phyloP scores from a whole-genome alignment of 176 grass and related monocot species.

The Zizania latifolia region DNA sequence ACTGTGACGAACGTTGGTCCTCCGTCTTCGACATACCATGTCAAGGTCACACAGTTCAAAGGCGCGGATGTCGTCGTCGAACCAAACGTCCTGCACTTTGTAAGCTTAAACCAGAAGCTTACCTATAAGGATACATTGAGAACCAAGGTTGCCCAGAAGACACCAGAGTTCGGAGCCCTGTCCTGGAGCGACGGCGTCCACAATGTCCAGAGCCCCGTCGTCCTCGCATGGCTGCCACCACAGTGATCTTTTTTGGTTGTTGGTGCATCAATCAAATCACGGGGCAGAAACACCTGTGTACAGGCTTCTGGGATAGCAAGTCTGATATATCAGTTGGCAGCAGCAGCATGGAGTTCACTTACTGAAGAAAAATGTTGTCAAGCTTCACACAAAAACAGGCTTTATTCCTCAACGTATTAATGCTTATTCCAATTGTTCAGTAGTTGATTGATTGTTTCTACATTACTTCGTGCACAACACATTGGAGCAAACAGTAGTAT shows the following conservation, averaged over 20 bases:
- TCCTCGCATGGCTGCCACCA: constrained; percentile 62
- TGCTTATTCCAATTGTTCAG: constrained; percentile 31
- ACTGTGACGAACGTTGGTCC: constrained; percentile 83
- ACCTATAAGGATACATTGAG: constrained; percentile 65
- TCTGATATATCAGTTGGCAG: constrained; percentile 18
- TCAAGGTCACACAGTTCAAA: constrained; percentile 56
- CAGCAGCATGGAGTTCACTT: constrained; percentile 24
- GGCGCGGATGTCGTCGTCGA: constrained; percentile 59
- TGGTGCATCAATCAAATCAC: neutral
- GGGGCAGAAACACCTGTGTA: constrained; percentile 11
- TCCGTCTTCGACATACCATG: constrained; percentile 55
- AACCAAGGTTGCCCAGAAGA: constrained; percentile 48
- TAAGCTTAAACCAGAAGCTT: constrained; percentile 65
- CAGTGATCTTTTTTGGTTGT: constrained; percentile 38
- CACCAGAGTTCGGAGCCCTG: constrained; percentile 72
- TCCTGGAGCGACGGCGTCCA: constrained; percentile 78
- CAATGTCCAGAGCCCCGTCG: constrained; percentile 54
- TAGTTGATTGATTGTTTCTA: constrained; percentile 30
- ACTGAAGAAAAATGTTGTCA: neutral
- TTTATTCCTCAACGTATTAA: constrained; percentile 32
- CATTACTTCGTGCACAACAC: constrained; percentile 30
- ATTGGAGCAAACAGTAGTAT: neutral
- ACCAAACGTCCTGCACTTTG: constrained; percentile 60
- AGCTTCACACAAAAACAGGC: constrained; percentile 13
- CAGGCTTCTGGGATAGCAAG: constrained; percentile 9